Evolutionary conservation across 1,284 basidiomycete genomes (phyloP).

Genomic region (Ustilago lituana): DNA sequence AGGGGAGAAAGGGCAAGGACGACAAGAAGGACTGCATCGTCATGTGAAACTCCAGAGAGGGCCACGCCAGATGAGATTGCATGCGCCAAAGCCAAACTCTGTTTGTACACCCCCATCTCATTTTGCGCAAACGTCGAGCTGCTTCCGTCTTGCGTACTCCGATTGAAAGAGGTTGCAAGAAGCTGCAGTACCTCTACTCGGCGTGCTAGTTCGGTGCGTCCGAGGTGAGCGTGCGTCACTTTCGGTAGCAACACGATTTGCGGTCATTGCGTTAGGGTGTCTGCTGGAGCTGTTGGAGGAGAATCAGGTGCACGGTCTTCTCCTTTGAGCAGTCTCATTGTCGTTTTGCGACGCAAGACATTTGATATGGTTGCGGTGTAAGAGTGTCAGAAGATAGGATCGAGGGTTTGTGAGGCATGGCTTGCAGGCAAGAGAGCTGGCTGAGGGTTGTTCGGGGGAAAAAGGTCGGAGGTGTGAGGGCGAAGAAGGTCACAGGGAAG

Average conservation of each 20-base stretch:
- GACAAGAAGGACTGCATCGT: slow-evolving; percentile 42
- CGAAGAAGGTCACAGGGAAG: background rate
- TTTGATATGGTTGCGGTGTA: background rate
- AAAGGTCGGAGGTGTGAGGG: background rate
- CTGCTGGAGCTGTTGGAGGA: slow-evolving; percentile 28
- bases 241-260: slow-evolving; percentile 39
- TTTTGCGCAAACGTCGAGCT: slow-evolving; percentile 23
- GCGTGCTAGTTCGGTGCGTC: slow-evolving; percentile 28
- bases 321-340: slow-evolving; percentile 8
- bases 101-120: slow-evolving; percentile 11
- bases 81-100: background rate
- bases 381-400: slow-evolving; percentile 1
- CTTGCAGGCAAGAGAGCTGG: too few relatives aligned
- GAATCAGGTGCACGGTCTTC: slow-evolving; percentile 3
- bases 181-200: slow-evolving; percentile 26
- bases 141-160: slow-evolving; percentile 24
- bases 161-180: too few relatives aligned
- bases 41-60: slow-evolving; percentile 17
- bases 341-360: background rate
- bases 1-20: slow-evolving; percentile 21
- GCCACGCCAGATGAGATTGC: background rate
- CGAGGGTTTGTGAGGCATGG: too few relatives aligned
- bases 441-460: too few relatives aligned
- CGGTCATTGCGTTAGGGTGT: slow-evolving; percentile 27
- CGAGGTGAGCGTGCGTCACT: slow-evolving; percentile 13